Evolutionary conservation across 768 basidiomycete genomes (phyloP), one percentile per base, ranked within the genome.

Genomic region (Exidia glandulosa): DNA sequence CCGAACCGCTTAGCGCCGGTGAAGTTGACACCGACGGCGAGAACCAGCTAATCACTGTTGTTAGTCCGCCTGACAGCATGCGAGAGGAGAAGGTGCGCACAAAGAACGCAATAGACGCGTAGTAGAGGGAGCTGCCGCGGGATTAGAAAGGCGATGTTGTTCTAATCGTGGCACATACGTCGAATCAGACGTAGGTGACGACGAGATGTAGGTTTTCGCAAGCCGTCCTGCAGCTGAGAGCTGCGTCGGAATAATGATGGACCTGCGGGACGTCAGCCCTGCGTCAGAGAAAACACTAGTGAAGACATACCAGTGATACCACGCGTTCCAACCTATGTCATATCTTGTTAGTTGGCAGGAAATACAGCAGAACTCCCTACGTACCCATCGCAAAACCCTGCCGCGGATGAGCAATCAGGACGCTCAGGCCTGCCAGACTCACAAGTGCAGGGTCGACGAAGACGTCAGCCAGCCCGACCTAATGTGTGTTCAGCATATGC

Each of bases 21-120:
- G 59, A 70, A 68, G 67, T 76, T 77, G 70, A 76, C 67, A 41
- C 65, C 63, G 52, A 66, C 63, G 45, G 73, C 68, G 37, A 70
- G 63, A 32, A 73, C 69, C 47, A 73, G n/a, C 30, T 58, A n/a
- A n/a, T n/a, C 4, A 47, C 34, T 30, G 57, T 63, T 58, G 63
- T 62, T 72, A 72, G 73, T 63, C 70, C 71, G 34, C 61, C 56
- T n/a, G n/a, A 13, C 16, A 1, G 2, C 9, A 19, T n/a, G 14
- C n/a, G 2, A 50, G 14, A 3, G 16, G 3, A 50, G 48, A 10
- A 27, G 19, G 25, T 7, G 30, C 50, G 25, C 27, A 54, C 50
- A 25, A 54, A 31, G 30, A 54, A 29, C 9, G 50, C 50, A 27
- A 27, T 31, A 1, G 30, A 29, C 50, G 30, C 50, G 19, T 54